Percentiles rank a stretch among this genome's conserved stretches.
These are phyloP conservation scores for Chytridiales sp. DNA, from an alignment of 371 early-diverging fungal species.

Conservation along the genomic window DNA sequence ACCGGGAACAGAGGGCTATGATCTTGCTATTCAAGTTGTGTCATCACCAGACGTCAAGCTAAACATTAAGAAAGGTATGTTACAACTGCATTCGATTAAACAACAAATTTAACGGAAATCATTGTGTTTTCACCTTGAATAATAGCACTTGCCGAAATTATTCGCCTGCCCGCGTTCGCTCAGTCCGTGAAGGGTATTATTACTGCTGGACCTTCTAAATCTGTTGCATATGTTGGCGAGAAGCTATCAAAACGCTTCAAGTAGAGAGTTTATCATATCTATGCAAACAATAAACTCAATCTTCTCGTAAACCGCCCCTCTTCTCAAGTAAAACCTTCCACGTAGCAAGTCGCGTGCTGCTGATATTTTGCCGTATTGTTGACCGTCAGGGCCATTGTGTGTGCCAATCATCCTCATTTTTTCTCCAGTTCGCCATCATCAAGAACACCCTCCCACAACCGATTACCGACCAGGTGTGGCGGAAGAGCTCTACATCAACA, in stretches of 20 bases:
- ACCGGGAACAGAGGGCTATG: slow-evolving; percentile 5
- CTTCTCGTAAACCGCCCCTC: too few species aligned
- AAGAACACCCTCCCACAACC: too few species aligned
- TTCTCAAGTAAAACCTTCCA: too few species aligned
- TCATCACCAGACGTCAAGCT: slow-evolving; percentile 41
- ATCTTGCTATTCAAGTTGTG: slow-evolving; percentile 36
- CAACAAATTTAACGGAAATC: background rate
- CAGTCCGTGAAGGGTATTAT: slow-evolving; percentile 91
- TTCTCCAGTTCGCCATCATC: too few species aligned
- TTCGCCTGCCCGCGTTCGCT: slow-evolving; percentile 75
- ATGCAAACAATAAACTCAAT: too few species aligned
- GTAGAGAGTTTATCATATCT: too few species aligned
- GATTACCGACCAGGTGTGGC: too few species aligned
- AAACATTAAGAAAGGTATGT: slow-evolving; percentile 41
- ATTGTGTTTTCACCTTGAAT: background rate
- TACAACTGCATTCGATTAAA: background rate
- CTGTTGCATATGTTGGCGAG: slow-evolving; percentile 68
- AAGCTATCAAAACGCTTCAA: slow-evolving; percentile 59
- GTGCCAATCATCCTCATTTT: too few species aligned
- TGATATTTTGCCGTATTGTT: too few species aligned
- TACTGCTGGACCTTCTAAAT: slow-evolving; percentile 80
- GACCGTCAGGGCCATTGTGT: too few species aligned
- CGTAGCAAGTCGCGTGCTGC: too few species aligned
- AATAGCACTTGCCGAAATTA: slow-evolving; percentile 52
- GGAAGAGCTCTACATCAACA: too few species aligned